Conservation (phyloP, 257 asterid species). For the Nicotiana noctiflora region DNA sequence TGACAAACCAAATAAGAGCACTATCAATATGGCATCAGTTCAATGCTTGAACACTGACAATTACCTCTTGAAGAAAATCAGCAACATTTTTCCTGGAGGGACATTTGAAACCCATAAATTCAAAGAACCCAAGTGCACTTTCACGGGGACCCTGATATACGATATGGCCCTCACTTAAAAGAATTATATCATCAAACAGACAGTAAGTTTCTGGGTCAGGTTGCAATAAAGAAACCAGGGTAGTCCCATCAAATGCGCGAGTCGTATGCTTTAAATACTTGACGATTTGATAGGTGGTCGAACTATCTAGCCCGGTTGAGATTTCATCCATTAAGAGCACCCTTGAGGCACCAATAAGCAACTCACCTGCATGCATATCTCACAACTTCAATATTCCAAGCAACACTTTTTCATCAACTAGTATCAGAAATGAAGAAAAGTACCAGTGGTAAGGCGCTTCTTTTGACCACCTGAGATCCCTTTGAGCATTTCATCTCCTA, state of each 20-base stretch:
- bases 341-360: conserved; percentile 85
- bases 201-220: conserved; percentile 90
- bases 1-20: conserved; percentile 10
- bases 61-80: conserved; percentile 82
- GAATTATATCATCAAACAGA: conserved; percentile 81
- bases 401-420: neutral
- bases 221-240: conserved; percentile 74
- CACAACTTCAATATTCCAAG: conserved; percentile 1
- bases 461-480: conserved; percentile 97
- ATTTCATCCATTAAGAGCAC: conserved; percentile 88
- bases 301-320: conserved; percentile 88
- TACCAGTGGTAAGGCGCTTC: conserved; percentile 89
- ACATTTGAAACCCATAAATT: conserved; percentile 66
- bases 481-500: conserved; percentile 90
- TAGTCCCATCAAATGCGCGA: conserved; percentile 59
- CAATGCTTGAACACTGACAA: conserved; percentile 10
- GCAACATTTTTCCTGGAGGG: conserved; percentile 83
- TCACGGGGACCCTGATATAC: conserved; percentile 85
- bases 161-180: conserved; percentile 72
- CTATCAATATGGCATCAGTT: conserved; percentile 1
- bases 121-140: conserved; percentile 52
- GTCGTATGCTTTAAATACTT: conserved; percentile 60
- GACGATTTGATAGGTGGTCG: conserved; percentile 80
- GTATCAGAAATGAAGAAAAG: conserved; percentile 9
- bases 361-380: conserved; percentile 51